Evolutionary conservation across 2,329 filamentous ascomycete species (phyloP).

Genomic region (Hysterium pulicare): DNA sequence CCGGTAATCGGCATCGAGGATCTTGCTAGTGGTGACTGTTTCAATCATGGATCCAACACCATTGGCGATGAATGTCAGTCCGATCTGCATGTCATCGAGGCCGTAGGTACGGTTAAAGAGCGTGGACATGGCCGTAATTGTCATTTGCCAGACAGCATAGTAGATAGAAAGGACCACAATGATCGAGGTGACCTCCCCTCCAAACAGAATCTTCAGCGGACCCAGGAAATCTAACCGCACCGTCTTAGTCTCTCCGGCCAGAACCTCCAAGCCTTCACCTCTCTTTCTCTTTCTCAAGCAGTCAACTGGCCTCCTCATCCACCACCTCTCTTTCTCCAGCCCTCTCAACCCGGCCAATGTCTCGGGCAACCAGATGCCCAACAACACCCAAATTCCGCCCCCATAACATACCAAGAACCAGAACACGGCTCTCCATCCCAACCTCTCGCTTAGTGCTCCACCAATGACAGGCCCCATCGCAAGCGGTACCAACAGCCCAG

Average conservation of each 20-base stretch:
- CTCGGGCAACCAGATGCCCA: slow-evolving; percentile 39
- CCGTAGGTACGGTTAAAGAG: slow-evolving; percentile 47
- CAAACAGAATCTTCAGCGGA: slow-evolving; percentile 47
- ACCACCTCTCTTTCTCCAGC: background rate
- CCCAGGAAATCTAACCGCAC: slow-evolving; percentile 43
- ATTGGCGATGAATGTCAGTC: slow-evolving; percentile 54
- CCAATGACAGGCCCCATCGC: slow-evolving; percentile 52
- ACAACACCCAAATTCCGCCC: slow-evolving; percentile 30
- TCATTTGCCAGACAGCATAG: slow-evolving; percentile 56
- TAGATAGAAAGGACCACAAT: slow-evolving; percentile 50
- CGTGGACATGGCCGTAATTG: slow-evolving; percentile 52
- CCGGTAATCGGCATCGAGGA: slow-evolving; percentile 53
- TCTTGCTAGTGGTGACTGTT: slow-evolving; percentile 50
- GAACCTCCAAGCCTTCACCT: background rate
- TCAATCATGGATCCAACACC: slow-evolving; percentile 55
- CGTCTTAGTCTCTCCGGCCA: background rate
- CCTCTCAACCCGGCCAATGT: slow-evolving; percentile 21
- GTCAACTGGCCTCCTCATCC: too few species aligned
- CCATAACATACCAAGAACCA: slow-evolving; percentile 53
- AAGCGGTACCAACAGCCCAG: slow-evolving; percentile 33
- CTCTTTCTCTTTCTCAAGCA: slow-evolving; percentile 13
- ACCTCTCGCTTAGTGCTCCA: slow-evolving; percentile 44
- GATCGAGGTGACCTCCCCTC: slow-evolving; percentile 43
- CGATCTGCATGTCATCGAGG: slow-evolving; percentile 45
- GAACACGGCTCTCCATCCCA: slow-evolving; percentile 53